Base-by-base conservation (phyloP, 2,329 filamentous ascomycete species). In the Diaporthe citri region DNA sequence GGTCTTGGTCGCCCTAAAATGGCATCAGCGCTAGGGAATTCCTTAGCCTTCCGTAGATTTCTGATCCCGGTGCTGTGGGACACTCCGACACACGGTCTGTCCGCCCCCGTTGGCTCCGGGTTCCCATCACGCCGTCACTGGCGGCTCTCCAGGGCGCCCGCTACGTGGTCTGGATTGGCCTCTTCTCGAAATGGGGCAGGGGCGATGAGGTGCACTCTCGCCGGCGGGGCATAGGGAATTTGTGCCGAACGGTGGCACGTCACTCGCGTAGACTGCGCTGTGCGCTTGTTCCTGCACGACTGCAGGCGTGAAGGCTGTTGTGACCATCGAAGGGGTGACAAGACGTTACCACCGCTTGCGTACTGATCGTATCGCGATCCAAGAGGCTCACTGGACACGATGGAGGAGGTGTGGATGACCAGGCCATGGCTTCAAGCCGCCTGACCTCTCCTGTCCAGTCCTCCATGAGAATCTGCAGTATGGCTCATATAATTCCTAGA, bases 1-100 rank as follows among this genome's bases (percentile, higher is more conserved):
- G 64, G 15, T 31, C 48, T 55, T 55, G 46, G 64, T 69, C 64
- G 48, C 64, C 64, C 64, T 67, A 69, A 55, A 41, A 28, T 55
- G 34, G 64, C 64, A 55, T 28, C 64, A 52, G n/a, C 48, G 48
- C 64, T 69, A 55, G 64, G 48, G 22, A 34, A 17, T 39, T 51
- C 31, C 31, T 52, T 25, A 64, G 22, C 28, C 60, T 64, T 34
- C 12, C 41, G 64, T 15, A 55, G n/a, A 55, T 12, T 69, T 17
- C 25, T 48, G 64, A 28, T 39, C 34, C 64, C 64, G 48, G 48
- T 36, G 34, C 22, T 22, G n/a, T 55, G 48, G 64, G 46, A 69
- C 15, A 22, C 64, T 41, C n/a, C 64, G 48, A 22, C 9, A 13
- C 13, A 15, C 31, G 64, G 46, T 6, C 64, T 69, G 46, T 36